Base-by-base conservation (phyloP, 257 asterid genomes). In the Solanum dulcamara region DNA sequence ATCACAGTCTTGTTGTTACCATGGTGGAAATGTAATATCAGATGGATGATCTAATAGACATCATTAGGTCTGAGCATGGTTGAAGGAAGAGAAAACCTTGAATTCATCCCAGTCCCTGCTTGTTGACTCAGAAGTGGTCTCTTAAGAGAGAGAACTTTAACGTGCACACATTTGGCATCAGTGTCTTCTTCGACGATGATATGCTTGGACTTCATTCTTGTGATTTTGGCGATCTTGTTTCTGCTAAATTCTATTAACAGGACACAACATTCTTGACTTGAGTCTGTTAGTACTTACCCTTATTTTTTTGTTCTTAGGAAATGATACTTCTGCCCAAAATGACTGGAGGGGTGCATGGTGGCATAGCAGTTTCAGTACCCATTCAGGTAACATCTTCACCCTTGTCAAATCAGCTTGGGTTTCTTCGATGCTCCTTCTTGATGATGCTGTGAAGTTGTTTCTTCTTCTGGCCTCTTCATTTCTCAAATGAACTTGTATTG, bases 321-420 rank as follows among this genome's bases (percentile, higher is more conserved):
- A 95, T 87, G 93, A 88, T 90, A 88, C 98, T 9, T 84, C 86
- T 57, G 91, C 89, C 35, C 87, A 85, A 82, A 94, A 95, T 88
- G 89, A 95, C 89, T 94, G 98, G 98, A 89, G 87, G 89, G 97
- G 96, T 80, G 91, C 98, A 75, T 94, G 98, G 97, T 95, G 98
- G 98, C 98, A 95, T 90, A 94, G 97, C 92, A 93, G 98, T 88
- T 92, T 95, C 81, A 85, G 92, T 28, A 88, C 89, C 86, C 95
- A 89, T 88, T 75, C 95, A 79, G 98, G 98, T 89, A 24, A 82
- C 85, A 6, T 62, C 83, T 87, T 68, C 68, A 53, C n/a, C 22
- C 68, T 85, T 81, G 83, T 71, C 37, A 66, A 71, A 83, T 71
- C 37, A 35, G n/a, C 83, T 17, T 79, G 44, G 44, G 37, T 46